phyloP scores from a whole-genome alignment of 1,139 yeast genomes.

The Hyphopichia fennica region DNA sequence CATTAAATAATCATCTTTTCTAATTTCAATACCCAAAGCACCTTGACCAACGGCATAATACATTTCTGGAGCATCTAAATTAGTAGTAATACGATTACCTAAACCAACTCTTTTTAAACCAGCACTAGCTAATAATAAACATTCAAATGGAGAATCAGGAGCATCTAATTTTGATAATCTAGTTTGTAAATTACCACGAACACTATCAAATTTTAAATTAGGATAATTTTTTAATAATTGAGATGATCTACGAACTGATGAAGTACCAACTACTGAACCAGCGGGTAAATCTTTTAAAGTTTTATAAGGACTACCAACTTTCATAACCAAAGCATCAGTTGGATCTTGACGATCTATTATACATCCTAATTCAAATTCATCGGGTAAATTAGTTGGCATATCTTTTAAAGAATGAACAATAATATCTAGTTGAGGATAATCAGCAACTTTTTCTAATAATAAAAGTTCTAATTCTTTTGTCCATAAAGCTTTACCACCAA shows the following conservation, averaged over 20 bases:
- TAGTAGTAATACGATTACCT: conserved; percentile 67
- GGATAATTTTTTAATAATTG: conserved; percentile 46
- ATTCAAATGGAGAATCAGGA: conserved; percentile 62
- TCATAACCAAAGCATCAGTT: conserved; percentile 90
- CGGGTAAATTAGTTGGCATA: conserved; percentile 91
- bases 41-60: conserved; percentile 98
- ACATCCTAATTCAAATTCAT: conserved; percentile 87
- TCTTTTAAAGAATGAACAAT: conserved; percentile 94
- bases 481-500: conserved; percentile 97
- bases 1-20: conserved; percentile 63
- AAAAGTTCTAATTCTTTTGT: conserved; percentile 89
- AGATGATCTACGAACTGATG: conserved; percentile 91
- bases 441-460: conserved; percentile 61
- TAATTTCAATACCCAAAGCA: conserved; percentile 88
- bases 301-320: conserved; percentile 60
- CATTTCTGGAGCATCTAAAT: conserved; percentile 79
- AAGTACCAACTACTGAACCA: conserved; percentile 90
- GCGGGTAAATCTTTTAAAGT: conserved; percentile 71
- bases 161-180: conserved; percentile 77
- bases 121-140: conserved; percentile 89
- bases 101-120: conserved; percentile 78
- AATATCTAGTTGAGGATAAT: conserved; percentile 71
- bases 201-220: conserved; percentile 57
- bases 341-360: conserved; percentile 86
- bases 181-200: conserved; percentile 87